Percentiles rank a stretch among this genome's conserved stretches.
phyloP scores from a whole-genome alignment of 2,329 filamentous ascomycete genomes.

The Rutstroemia sp. region DNA sequence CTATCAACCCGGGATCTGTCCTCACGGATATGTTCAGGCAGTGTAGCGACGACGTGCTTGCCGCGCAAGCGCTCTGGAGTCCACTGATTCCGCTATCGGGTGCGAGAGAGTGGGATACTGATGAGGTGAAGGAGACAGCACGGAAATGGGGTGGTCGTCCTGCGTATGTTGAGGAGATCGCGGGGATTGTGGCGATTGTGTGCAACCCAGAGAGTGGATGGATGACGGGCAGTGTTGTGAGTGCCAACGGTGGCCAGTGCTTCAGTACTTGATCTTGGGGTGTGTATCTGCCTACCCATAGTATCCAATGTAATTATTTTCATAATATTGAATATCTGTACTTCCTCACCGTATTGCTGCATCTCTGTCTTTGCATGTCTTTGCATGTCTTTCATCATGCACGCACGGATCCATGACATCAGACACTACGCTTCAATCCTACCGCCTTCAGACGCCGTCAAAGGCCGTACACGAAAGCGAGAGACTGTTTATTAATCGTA shows the following conservation, averaged over 20 bases:
- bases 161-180: conserved; percentile 10
- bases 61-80: conserved; percentile 8
- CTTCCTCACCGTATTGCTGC: no score
- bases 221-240: conserved; percentile 11
- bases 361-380: no score
- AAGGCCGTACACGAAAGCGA: no score
- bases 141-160: conserved; percentile 10
- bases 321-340: no score
- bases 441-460: no score
- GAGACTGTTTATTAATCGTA: no score
- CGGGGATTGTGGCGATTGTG: conserved; percentile 11
- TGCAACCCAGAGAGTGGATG: conserved; percentile 11
- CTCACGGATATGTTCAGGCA: conserved; percentile 10
- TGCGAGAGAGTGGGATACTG: conserved; percentile 10
- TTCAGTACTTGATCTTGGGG: not conserved
- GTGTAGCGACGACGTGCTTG: conserved; percentile 12
- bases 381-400: no score
- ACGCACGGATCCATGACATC: no score
- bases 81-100: conserved; percentile 9
- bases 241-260: conserved; percentile 11
- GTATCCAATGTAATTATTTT: no score
- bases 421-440: no score
- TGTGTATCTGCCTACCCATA: no score
- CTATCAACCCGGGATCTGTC: conserved; percentile 5
- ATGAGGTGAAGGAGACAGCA: conserved; percentile 7